A percentile compares a stretch with the other conserved stretches of the same genome.
Conservation (phyloP, 164 flowering plant species). For the Hamamelis virginiana region DNA sequence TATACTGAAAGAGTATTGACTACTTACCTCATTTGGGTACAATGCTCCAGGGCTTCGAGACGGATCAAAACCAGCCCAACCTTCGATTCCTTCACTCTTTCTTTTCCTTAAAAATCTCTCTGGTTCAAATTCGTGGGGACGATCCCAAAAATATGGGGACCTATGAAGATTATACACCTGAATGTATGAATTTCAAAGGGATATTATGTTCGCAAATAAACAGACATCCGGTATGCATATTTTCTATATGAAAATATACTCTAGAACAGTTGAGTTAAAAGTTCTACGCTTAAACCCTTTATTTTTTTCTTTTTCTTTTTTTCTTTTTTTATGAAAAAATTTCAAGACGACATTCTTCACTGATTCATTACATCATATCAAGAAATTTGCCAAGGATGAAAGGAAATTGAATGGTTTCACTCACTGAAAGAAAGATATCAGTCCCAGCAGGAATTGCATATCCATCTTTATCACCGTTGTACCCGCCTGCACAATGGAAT, state of each 20-base stretch:
- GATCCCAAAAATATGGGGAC: conserved; percentile 92
- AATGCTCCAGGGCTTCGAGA: conserved; percentile 88
- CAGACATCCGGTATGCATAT: too few species aligned
- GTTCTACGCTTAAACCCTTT: too few species aligned
- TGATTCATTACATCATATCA: not conserved
- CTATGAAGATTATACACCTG: conserved; percentile 95
- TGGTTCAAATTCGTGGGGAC: conserved; percentile 81
- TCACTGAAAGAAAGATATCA: conserved; percentile 88
- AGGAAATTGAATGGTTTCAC: conserved; percentile 21
- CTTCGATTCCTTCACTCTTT: conserved; percentile 59
- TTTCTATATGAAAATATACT: too few species aligned
- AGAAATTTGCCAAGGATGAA: not conserved
- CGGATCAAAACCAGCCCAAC: conserved; percentile 96
- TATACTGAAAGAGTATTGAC: not conserved
- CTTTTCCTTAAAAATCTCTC: conserved; percentile 69
- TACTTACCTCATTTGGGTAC: conserved; percentile 89
- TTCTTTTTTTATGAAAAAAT: too few species aligned
- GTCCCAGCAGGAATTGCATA: conserved; percentile 85
- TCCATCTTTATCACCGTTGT: conserved; percentile 80
- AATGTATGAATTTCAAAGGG: not conserved
- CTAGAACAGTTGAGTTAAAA: too few species aligned
- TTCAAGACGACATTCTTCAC: too few species aligned
- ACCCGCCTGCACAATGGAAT: conserved; percentile 63
- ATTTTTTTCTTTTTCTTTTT: too few species aligned
- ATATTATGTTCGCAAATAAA: not conserved